phyloP scores from a whole-genome alignment of 2,329 filamentous ascomycete genomes.

The Aspergillus persii region DNA sequence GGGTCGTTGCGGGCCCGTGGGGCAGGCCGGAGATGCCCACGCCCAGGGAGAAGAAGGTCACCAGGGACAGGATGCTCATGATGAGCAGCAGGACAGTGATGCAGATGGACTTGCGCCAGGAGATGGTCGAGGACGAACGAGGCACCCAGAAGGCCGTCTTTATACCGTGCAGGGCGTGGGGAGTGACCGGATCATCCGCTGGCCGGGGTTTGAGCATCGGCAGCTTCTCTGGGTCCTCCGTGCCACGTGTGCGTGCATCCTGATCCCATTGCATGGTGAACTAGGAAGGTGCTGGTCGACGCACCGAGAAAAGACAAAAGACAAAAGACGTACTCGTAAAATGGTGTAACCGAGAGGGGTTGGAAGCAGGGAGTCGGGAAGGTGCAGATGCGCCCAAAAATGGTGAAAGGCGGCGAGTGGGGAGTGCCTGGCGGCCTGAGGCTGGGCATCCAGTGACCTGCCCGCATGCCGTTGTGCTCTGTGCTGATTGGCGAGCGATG shows the following conservation, averaged over 20 bases:
- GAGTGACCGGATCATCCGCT: neutral
- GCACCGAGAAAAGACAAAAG: neutral
- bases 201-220: neutral
- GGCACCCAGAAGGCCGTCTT: neutral
- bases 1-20: neutral
- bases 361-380: neutral
- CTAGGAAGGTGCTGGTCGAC: neutral
- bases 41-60: slow-evolving; percentile 12
- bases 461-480: neutral
- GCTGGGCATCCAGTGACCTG: neutral
- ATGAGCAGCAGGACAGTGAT: slow-evolving; percentile 1
- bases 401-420: neutral
- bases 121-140: neutral
- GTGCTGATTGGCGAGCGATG: neutral
- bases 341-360: neutral
- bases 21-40: slow-evolving; percentile 9
- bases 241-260: neutral
- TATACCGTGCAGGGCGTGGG: neutral
- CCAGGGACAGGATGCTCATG: slow-evolving; percentile 10
- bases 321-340: neutral
- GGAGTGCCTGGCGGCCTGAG: neutral
- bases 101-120: neutral
- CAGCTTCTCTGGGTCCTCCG: neutral
- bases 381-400: neutral
- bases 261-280: neutral